These are phyloP conservation scores for Xerocomellus dryophilus DNA, from an alignment of 768 basidiomycete genomes.

Conservation along the genomic window DNA sequence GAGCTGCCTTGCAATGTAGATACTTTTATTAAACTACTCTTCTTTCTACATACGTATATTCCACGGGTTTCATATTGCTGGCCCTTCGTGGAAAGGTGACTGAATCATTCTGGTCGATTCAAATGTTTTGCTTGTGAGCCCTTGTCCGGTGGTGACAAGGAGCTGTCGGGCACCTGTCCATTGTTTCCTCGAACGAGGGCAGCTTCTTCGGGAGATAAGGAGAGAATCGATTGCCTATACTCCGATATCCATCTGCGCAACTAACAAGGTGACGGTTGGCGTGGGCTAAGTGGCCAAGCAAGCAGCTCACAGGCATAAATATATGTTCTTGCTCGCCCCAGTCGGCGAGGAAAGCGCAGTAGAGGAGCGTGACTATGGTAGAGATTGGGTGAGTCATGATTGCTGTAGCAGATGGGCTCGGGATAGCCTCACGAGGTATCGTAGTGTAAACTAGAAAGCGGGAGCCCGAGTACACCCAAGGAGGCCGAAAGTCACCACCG, in stretches of 20 bases:
- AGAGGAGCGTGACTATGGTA: conserved; percentile 46
- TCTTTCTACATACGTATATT: not conserved
- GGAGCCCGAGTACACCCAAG: conserved; percentile 56
- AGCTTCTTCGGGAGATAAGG: conserved; percentile 55
- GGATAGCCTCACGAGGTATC: conserved; percentile 48
- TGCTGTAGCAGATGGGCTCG: not conserved
- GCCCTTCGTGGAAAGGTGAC: not conserved
- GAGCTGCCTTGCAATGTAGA: conserved; percentile 3
- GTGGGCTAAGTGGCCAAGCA: not conserved
- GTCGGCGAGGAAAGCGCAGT: conserved; percentile 61
- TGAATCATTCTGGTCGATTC: not conserved
- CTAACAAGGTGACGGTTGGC: conserved; percentile 31
- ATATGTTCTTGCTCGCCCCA: conserved; percentile 72
- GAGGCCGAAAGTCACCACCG: conserved; percentile 49
- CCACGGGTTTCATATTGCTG: not conserved
- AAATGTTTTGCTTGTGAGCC: not conserved
- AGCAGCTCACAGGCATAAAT: conserved; percentile 56
- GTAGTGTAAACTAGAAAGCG: conserved; percentile 51
- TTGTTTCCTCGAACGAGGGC: conserved; percentile 20
- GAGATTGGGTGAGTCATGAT: conserved; percentile 1
- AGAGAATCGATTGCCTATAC: conserved; percentile 51
- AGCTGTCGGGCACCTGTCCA: not conserved
- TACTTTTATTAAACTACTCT: conserved; percentile 5
- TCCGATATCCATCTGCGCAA: conserved; percentile 55
- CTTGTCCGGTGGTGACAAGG: conserved; percentile 8